These are phyloP conservation scores for Penicillium corylophilum DNA, from an alignment of 2,329 filamentous ascomycete species.

Conservation along the genomic window DNA sequence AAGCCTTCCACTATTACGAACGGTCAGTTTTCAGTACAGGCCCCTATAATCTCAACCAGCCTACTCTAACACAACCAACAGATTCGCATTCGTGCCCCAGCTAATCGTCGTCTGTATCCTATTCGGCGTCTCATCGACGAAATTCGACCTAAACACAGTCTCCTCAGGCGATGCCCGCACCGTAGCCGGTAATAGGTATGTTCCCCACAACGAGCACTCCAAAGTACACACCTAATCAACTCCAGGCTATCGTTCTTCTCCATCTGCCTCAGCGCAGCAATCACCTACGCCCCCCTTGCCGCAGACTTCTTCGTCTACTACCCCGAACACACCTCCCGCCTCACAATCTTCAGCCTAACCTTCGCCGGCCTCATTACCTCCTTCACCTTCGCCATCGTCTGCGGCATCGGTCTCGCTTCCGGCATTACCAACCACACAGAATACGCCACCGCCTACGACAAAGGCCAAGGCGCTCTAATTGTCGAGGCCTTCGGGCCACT, in stretches of 20 bases:
- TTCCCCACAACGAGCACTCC: not conserved
- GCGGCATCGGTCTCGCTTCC: slow-evolving; percentile 63
- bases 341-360: slow-evolving; percentile 58
- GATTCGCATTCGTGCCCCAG: slow-evolving; percentile 65
- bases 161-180: slow-evolving; percentile 54
- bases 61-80: slow-evolving; percentile 15
- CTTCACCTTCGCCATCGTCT: slow-evolving; percentile 60
- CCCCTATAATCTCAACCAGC: not conserved
- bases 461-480: slow-evolving; percentile 64
- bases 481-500: slow-evolving; percentile 61
- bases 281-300: slow-evolving; percentile 63
- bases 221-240: not conserved
- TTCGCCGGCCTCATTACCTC: slow-evolving; percentile 57
- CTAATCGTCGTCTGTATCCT: slow-evolving; percentile 61
- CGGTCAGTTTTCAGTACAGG: slow-evolving; percentile 46
- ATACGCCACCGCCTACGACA: slow-evolving; percentile 59
- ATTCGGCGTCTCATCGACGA: slow-evolving; percentile 59
- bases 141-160: slow-evolving; percentile 56
- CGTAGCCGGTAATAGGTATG: slow-evolving; percentile 49
- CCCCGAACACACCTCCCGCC: slow-evolving; percentile 52
- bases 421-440: slow-evolving; percentile 52
- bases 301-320: slow-evolving; percentile 70
- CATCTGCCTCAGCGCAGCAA: slow-evolving; percentile 63
- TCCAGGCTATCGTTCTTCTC: slow-evolving; percentile 66
- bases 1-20: slow-evolving; percentile 67